Base-by-base conservation (phyloP, 2,329 filamentous ascomycete genomes). In the Trichophyton simii region DNA sequence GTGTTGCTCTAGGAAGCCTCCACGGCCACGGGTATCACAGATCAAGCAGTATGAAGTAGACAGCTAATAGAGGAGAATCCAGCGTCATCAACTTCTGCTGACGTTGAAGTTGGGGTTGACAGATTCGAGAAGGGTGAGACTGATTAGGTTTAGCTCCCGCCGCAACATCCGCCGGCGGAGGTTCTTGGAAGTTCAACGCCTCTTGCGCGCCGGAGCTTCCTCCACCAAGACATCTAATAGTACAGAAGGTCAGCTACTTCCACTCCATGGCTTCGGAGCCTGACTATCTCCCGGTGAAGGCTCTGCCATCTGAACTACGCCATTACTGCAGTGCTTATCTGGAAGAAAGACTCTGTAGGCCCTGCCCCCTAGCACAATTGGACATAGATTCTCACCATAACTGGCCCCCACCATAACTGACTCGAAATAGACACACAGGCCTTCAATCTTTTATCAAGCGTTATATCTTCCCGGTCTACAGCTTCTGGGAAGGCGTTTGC, bases 321-420 rank as follows among this genome's bases (percentile, higher is more conserved):
- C 78, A 83, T 62, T 85, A 89, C 67, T 84, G 83, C 66, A 82
- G 83, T 62, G 87, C 89, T 52, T 88, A 87, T 69, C 77, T 92
- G 0, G 88, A 92, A 72, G 88, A 92, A 72, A 79, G 84, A 62
- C 81, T 91, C 31, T 87, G 85, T 86, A 76, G 61, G 25, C 64
- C 63, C 60, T 62, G 62, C 44, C 44, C 41, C 38, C 9, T 15
- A 18, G 2, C 38, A 50, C 9, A 28, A 44, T 55, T n/a, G 42
- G 2, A 46, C 48, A 46, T 62, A 62, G 60, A 64, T 3, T 11
- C 11, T n/a, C 20, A 50, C 46, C 5, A 25, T 50, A 50, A 20
- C 46, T 50, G 11, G 22, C 25, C 25, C 46, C 25, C 13, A 22
- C 20, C 13, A 13, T 52, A 25, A 15, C 63, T 61, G 41, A 48